phyloP scores from a whole-genome alignment of 1,139 yeast species.

The Suhomyces wounanorum region DNA sequence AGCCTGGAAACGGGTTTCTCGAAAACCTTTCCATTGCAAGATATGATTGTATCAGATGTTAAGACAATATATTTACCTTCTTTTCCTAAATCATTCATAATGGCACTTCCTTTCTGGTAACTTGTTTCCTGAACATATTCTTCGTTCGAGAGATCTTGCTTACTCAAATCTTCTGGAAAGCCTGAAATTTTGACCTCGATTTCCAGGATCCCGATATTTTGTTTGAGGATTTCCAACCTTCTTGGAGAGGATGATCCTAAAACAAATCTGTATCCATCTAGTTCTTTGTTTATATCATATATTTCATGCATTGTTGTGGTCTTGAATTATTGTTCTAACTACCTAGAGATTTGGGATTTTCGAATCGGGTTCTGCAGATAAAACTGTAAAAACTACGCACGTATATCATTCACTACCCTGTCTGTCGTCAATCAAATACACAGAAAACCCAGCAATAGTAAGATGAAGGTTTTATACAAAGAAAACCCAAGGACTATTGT shows the following conservation, averaged over 20 bases:
- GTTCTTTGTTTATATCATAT: slow-evolving; percentile 24
- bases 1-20: slow-evolving; percentile 72
- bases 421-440: neutral
- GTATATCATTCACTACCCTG: too few relatives aligned
- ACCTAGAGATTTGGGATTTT: neutral
- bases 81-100: slow-evolving; percentile 17
- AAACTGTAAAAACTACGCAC: neutral
- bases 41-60: slow-evolving; percentile 89
- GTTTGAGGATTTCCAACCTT: slow-evolving; percentile 62
- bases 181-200: slow-evolving; percentile 53
- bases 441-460: neutral
- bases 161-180: slow-evolving; percentile 75
- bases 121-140: slow-evolving; percentile 78
- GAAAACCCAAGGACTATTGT: slow-evolving; percentile 58
- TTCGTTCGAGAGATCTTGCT: slow-evolving; percentile 47
- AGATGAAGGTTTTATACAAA: slow-evolving; percentile 54
- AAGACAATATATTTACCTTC: slow-evolving; percentile 38
- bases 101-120: slow-evolving; percentile 50
- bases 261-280: slow-evolving; percentile 42
- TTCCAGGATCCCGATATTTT: slow-evolving; percentile 60
- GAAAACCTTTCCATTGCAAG: slow-evolving; percentile 56
- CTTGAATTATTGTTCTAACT: neutral
- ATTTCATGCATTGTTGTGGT: neutral
- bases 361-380: slow-evolving; percentile 1
- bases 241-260: slow-evolving; percentile 88